Conservation (phyloP, 2,329 filamentous ascomycete genomes). For the Cercospora zeina region DNA sequence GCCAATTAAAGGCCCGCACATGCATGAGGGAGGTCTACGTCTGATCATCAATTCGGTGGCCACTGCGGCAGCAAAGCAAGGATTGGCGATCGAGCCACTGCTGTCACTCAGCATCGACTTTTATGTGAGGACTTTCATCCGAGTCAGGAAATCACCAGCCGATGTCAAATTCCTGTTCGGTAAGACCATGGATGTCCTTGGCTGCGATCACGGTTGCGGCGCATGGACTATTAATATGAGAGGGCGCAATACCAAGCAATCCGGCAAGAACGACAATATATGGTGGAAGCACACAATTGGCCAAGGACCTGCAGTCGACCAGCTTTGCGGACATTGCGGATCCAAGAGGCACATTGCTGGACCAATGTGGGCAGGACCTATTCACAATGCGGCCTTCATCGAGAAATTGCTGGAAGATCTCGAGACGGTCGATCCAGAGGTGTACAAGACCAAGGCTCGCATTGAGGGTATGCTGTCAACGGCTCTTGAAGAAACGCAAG, state of each 20-base stretch:
- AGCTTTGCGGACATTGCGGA: conserved; percentile 78
- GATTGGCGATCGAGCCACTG: conserved; percentile 83
- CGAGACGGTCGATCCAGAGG: conserved; percentile 63
- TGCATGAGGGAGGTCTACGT: conserved; percentile 85
- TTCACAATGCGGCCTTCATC: conserved; percentile 84
- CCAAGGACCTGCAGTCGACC: conserved; percentile 66
- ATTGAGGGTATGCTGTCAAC: conserved; percentile 91
- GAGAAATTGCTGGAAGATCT: conserved; percentile 73
- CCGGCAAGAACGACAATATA: conserved; percentile 65
- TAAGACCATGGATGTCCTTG: conserved; percentile 91
- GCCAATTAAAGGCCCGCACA: conserved; percentile 79
- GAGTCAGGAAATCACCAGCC: conserved; percentile 73
- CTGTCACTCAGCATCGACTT: conserved; percentile 95
- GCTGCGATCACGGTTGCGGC: conserved; percentile 88
- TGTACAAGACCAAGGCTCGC: conserved; percentile 76
- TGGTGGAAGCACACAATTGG: conserved; percentile 79
- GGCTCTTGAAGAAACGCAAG: conserved; percentile 70
- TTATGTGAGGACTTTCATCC: conserved; percentile 86
- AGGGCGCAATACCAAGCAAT: conserved; percentile 64
- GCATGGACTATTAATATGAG: conserved; percentile 83
- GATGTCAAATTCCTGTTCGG: conserved; percentile 88
- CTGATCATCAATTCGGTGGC: conserved; percentile 82
- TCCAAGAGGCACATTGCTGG: conserved; percentile 83
- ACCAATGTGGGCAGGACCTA: conserved; percentile 89
- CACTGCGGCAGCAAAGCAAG: conserved; percentile 77